Evolutionary conservation across 352 stramenopile genomes (phyloP), one percentile per base, ranked within the genome.

Genomic region (Globisporangium sylvaticum): DNA sequence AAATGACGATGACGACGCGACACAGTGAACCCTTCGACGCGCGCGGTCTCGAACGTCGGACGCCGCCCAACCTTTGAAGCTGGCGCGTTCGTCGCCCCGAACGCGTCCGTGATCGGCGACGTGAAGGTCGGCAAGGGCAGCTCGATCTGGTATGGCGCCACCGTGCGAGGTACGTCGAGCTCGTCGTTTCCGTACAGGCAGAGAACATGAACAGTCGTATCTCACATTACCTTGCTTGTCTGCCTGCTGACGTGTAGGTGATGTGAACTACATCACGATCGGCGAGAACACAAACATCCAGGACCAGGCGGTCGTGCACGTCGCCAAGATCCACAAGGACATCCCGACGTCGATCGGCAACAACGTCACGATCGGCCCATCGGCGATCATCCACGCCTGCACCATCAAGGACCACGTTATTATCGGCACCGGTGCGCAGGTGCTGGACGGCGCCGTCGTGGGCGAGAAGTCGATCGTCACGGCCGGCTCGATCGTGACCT

Each of bases 231-330:
- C n/a, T n/a, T n/a, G n/a, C n/a, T n/a, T n/a, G n/a, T n/a, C n/a
- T n/a, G n/a, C n/a, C n/a, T n/a, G n/a, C n/a, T n/a, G n/a, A n/a
- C n/a, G n/a, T n/a, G n/a, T n/a, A 85, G 83, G 88, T 53, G 92
- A 98, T 74, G 85, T 98, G 62, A 97, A 97, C 78, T 69, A 87
- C 75, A 96, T 98, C 64, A 92, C 81, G 7, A 98, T 99, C 76
- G 96, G 96, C 42, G 84, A 95, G 46, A 91, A 97, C 80, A 96
- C 89, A 74, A 96, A 92, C 76, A 95, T 98, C 62, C 89, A 96
- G 70, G 94, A 98, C 75, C 84, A 95, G 72, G 92, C 88, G 4
- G 87, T 98, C n/a, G 79, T 98, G 58, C 92, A 98, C 71, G 92
- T 97, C 71, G 88, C 94, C 67, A 98, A 98, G 78, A 95, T 97